phyloP scores from a whole-genome alignment of 2,329 filamentous ascomycete species.

The Aspergillus sclerotialis region DNA sequence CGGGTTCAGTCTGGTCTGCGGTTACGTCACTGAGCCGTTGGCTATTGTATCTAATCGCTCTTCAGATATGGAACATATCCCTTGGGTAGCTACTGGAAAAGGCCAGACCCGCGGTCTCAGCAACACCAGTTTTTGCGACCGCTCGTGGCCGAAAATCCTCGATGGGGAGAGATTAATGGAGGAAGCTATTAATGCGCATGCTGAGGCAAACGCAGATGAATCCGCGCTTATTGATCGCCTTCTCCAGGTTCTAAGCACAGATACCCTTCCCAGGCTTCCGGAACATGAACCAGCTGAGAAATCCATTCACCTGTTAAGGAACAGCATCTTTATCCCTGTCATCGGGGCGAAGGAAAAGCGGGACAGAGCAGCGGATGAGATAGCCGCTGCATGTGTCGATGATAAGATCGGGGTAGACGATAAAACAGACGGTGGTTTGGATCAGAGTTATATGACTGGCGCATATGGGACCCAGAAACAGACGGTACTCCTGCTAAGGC shows the following conservation, averaged over 20 bases:
- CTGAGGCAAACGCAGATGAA: constrained; percentile 28
- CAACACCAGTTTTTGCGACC: constrained; percentile 51
- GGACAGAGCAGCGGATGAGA: constrained; percentile 21
- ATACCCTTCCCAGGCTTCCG: constrained; percentile 47
- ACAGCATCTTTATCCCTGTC: constrained; percentile 53
- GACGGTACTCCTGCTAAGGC: constrained; percentile 50
- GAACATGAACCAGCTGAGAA: constrained; percentile 43
- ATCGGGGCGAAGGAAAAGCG: constrained; percentile 42
- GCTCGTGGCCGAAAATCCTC: constrained; percentile 53
- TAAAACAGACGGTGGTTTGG: constrained; percentile 4
- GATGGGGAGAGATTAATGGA: constrained; percentile 46
- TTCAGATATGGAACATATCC: constrained; percentile 38
- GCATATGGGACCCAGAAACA: constrained; percentile 58
- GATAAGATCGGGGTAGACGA: constrained; percentile 8
- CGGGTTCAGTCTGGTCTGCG: constrained; percentile 54
- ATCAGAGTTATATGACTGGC: constrained; percentile 33
- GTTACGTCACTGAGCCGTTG: constrained; percentile 43
- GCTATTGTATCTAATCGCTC: constrained; percentile 54
- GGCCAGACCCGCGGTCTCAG: constrained; percentile 51
- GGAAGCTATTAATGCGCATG: constrained; percentile 39
- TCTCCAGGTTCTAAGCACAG: constrained; percentile 44
- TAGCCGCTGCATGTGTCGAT: constrained; percentile 17
- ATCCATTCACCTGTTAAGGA: constrained; percentile 47
- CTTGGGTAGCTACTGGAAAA: constrained; percentile 38
- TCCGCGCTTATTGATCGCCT: constrained; percentile 41